These are phyloP conservation scores for Suillus paluster DNA, from an alignment of 768 basidiomycete species.

Conservation along the genomic window DNA sequence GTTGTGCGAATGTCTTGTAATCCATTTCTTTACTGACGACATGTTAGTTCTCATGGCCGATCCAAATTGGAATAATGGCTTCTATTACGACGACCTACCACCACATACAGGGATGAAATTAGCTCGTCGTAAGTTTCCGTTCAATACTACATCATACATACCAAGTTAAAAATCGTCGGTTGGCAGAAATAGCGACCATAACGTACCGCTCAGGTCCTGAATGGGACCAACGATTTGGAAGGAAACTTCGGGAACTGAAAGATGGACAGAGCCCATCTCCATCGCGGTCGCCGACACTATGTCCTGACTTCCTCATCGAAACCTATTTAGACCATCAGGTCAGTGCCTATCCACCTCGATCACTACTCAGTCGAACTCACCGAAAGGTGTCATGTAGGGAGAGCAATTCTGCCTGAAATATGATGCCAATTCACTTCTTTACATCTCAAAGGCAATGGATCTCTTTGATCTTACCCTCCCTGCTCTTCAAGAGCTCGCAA, in stretches of 20 bases:
- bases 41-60: constrained; percentile 94
- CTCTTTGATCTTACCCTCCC: constrained; percentile 92
- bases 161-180: constrained; percentile 5
- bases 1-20: constrained; percentile 26
- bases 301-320: constrained; percentile 98
- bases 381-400: constrained; percentile 52
- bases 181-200: constrained; percentile 94
- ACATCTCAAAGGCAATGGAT: constrained; percentile 99
- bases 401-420: constrained; percentile 98
- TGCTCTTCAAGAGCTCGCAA: constrained; percentile 69
- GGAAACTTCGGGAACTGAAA: constrained; percentile 60
- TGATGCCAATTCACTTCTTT: constrained; percentile 98
- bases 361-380: constrained; percentile 5
- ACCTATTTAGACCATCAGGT: constrained; percentile 95
- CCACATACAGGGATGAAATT: constrained; percentile 99
- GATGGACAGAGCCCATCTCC: constrained; percentile 21
- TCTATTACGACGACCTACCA: constrained; percentile 94
- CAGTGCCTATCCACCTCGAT: constrained; percentile 14
- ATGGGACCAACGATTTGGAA: constrained; percentile 98
- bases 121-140: constrained; percentile 75
- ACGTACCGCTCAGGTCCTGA: constrained; percentile 99
- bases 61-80: constrained; percentile 99
- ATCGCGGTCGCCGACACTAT: constrained; percentile 68
- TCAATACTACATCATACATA: constrained; percentile 18
- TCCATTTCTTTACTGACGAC: constrained; percentile 6